Evolutionary conservation across 768 basidiomycete species (phyloP).

Genomic region (Termitomyces sp.): DNA sequence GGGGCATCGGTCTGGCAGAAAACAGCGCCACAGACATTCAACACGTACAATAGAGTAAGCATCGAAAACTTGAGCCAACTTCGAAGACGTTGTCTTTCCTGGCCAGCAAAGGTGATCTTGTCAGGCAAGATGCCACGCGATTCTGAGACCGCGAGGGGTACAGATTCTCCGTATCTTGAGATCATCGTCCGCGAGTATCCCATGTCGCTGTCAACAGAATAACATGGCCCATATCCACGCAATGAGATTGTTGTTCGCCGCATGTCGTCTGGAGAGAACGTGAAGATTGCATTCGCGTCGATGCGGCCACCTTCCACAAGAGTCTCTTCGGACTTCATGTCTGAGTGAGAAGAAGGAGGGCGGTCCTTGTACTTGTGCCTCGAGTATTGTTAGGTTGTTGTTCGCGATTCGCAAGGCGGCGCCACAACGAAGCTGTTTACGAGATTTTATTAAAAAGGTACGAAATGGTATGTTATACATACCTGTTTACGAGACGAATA

Average conservation of each 20-base stretch:
- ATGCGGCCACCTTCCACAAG: slow-evolving; percentile 12
- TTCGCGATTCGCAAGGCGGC: no score
- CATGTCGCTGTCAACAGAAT: slow-evolving; percentile 13
- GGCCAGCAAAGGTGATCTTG: slow-evolving; percentile 17
- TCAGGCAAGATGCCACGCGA: slow-evolving; percentile 17
- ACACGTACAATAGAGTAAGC: slow-evolving; percentile 16
- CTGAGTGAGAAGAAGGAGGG: neutral
- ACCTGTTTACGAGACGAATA: no score
- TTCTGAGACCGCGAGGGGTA: slow-evolving; percentile 14
- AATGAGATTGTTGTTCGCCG: slow-evolving; percentile 13
- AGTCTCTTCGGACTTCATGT: slow-evolving; percentile 15
- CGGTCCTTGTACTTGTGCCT: neutral
- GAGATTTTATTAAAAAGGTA: no score
- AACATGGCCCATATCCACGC: slow-evolving; percentile 13
- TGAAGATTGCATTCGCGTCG: slow-evolving; percentile 12
- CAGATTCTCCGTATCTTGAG: slow-evolving; percentile 10
- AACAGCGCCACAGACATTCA: neutral
- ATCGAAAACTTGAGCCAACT: slow-evolving; percentile 18
- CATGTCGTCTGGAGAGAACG: slow-evolving; percentile 15
- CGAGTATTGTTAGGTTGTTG: no score
- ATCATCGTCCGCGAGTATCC: slow-evolving; percentile 11
- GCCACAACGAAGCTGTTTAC: no score
- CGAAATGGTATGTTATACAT: no score
- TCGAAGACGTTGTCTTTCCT: slow-evolving; percentile 13
- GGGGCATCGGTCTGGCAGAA: neutral